phyloP scores from a whole-genome alignment of 2,329 filamentous ascomycete species.

The Emericellopsis cladophorae region DNA sequence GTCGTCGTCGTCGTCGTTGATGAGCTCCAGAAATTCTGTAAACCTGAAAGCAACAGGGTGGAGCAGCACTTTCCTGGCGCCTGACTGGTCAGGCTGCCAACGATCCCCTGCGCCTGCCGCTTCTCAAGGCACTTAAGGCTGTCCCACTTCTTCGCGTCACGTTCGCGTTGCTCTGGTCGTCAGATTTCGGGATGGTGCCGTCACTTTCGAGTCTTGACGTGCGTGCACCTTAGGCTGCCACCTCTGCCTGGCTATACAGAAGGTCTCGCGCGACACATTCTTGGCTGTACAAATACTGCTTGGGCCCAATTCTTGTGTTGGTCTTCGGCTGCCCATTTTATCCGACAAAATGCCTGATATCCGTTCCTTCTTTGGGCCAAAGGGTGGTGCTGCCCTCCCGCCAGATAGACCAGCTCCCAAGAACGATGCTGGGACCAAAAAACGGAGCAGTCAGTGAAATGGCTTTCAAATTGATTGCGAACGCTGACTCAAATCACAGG shows the following conservation, averaged over 20 bases:
- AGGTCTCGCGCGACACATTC: background rate
- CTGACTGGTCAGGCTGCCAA: constrained; percentile 2
- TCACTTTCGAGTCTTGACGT: constrained; percentile 8
- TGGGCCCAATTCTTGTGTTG: background rate
- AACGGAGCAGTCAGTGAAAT: constrained; percentile 29
- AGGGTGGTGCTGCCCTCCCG: constrained; percentile 45
- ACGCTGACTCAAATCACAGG: constrained; percentile 19
- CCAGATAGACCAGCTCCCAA: constrained; percentile 29
- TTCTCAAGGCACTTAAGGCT: constrained; percentile 1
- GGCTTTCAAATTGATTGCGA: background rate
- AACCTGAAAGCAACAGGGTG: constrained; percentile 1
- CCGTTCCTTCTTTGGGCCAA: constrained; percentile 77
- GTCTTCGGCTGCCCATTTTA: constrained; percentile 1
- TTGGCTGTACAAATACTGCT: background rate
- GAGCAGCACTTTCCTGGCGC: background rate
- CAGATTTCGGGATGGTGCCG: constrained; percentile 15
- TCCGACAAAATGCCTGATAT: constrained; percentile 67
- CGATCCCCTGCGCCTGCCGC: constrained; percentile 7
- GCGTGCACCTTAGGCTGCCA: background rate
- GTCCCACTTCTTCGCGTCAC: constrained; percentile 30
- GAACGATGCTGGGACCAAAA: constrained; percentile 31
- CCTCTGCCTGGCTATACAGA: constrained; percentile 1
- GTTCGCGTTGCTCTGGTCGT: constrained; percentile 22
- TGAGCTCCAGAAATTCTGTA: constrained; percentile 19
- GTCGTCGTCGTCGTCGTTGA: constrained; percentile 6